phyloP scores from a whole-genome alignment of 768 basidiomycete genomes.

The Naganishia kalamii region DNA sequence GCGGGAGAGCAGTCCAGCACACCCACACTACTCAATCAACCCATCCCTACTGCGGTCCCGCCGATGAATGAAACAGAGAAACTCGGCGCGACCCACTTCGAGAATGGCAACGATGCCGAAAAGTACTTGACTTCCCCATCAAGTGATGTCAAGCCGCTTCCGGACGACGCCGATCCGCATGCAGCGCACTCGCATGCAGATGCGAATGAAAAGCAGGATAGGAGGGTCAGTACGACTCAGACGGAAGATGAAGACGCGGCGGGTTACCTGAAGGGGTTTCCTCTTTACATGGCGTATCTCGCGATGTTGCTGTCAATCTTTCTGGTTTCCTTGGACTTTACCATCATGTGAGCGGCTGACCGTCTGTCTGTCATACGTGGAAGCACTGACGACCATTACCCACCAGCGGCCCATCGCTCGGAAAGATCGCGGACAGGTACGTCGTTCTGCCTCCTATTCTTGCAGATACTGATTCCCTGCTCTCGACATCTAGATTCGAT shows the following conservation, averaged over 20 bases:
- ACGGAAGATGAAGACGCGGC: not conserved
- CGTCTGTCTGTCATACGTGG: too few relatives aligned
- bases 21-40: not conserved
- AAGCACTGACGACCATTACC: not conserved
- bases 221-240: not conserved
- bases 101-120: not conserved
- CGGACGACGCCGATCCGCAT: not conserved
- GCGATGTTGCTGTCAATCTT: conserved; percentile 37
- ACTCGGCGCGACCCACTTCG: not conserved
- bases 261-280: not conserved
- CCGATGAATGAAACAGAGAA: not conserved
- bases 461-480: too few relatives aligned
- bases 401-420: not conserved
- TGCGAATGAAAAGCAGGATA: not conserved
- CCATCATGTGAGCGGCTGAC: conserved; percentile 39
- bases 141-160: not conserved
- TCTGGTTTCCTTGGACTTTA: conserved; percentile 45
- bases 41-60: not conserved
- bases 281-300: conserved; percentile 6
- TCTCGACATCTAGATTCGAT: too few relatives aligned
- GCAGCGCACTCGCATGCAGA: not conserved
- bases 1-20: not conserved
- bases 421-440: conserved; percentile 6
- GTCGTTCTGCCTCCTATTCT: too few relatives aligned
- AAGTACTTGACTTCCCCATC: not conserved